These are phyloP conservation scores for Lyophyllum decastes DNA, from an alignment of 768 basidiomycete genomes.

Conservation along the genomic window DNA sequence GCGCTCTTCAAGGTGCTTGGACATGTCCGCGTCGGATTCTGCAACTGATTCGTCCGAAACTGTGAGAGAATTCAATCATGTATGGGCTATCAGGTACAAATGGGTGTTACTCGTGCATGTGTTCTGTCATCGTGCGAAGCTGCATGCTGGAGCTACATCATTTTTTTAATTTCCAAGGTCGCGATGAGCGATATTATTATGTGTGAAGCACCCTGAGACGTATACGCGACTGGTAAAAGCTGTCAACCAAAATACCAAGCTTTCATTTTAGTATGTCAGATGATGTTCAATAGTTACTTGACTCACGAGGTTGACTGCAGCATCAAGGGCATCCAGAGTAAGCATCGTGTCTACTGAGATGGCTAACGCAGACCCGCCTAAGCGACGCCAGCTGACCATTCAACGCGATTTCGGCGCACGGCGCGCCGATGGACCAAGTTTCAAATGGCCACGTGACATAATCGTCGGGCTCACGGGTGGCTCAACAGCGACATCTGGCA, in stretches of 20 bases:
- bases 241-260: not conserved
- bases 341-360: not conserved
- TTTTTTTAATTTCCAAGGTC: not conserved
- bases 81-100: not conserved
- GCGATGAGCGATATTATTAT: not conserved
- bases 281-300: not conserved
- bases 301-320: not conserved
- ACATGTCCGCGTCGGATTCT: not conserved
- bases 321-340: not conserved
- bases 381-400: slow-evolving; percentile 5
- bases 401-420: not conserved
- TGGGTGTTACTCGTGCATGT: not conserved
- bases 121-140: not conserved
- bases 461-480: not conserved
- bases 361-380: slow-evolving; percentile 6
- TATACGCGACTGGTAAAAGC: not conserved
- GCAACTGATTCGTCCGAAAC: not conserved
- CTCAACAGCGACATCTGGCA: not conserved
- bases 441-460: not conserved
- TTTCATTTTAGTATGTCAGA: not conserved
- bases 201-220: not conserved
- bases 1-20: too few relatives aligned
- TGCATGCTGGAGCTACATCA: not conserved
- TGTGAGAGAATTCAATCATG: not conserved
- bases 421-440: not conserved